phyloP scores from a whole-genome alignment of 2,329 filamentous ascomycete genomes.

The Sclerotinia subarctica region DNA sequence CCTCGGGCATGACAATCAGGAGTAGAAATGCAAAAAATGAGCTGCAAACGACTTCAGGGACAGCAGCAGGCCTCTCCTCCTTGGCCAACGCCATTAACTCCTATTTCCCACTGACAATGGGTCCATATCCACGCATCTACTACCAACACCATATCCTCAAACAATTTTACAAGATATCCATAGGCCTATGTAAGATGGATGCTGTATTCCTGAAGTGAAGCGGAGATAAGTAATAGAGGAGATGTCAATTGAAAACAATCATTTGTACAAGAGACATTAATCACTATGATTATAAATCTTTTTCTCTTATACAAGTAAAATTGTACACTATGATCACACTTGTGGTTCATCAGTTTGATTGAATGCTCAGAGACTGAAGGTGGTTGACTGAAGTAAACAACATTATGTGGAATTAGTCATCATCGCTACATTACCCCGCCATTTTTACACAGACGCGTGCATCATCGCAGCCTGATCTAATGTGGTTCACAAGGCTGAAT shows the following conservation, averaged over 20 bases:
- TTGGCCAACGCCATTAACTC: too few species aligned
- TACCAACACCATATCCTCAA: background rate
- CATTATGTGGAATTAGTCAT: constrained; percentile 8
- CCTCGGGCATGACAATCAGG: background rate
- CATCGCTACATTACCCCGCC: background rate
- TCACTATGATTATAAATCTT: too few species aligned
- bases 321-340: background rate
- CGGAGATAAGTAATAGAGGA: too few species aligned
- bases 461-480: constrained; percentile 28
- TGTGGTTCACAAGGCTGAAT: constrained; percentile 16
- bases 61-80: background rate
- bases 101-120: too few species aligned
- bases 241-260: too few species aligned
- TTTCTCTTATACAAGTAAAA: background rate
- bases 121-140: background rate
- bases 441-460: constrained; percentile 10
- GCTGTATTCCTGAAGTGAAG: too few species aligned
- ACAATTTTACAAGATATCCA: background rate
- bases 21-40: background rate
- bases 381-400: background rate
- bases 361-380: background rate
- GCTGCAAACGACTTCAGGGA: background rate
- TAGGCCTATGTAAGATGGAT: rapidly evolving
- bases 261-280: too few species aligned
- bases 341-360: background rate